These are phyloP conservation scores for Capsicum baccatum DNA, from an alignment of 257 asterid genomes.

Conservation along the genomic window DNA sequence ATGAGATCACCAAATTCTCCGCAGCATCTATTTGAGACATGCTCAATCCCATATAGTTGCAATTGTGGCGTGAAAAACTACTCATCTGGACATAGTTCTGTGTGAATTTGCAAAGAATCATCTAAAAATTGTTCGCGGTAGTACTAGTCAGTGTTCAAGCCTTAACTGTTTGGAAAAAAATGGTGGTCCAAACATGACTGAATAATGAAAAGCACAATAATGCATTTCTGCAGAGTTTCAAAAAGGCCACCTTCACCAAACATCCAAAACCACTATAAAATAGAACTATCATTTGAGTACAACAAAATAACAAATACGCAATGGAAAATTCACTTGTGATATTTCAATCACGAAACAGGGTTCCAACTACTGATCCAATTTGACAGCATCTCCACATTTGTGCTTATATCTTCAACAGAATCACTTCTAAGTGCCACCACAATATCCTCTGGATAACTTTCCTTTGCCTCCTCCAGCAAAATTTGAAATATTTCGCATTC, in stretches of 20 bases:
- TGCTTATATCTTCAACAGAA: conserved; percentile 59
- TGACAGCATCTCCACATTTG: conserved; percentile 53
- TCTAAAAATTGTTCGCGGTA: not conserved
- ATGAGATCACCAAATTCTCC: not conserved
- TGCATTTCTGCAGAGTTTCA: not conserved
- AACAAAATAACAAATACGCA: not conserved
- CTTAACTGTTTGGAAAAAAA: no score
- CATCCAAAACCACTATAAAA: not conserved
- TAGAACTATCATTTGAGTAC: not conserved
- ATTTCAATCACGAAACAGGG: conserved; percentile 37
- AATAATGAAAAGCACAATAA: not conserved
- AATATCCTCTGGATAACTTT: conserved; percentile 74
- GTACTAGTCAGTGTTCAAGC: not conserved
- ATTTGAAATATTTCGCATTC: conserved; percentile 95
- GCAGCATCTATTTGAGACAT: not conserved
- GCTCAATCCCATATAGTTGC: not conserved
- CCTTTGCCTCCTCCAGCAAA: conserved; percentile 85
- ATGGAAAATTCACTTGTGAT: not conserved
- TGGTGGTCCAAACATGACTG: not conserved
- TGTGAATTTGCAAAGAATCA: not conserved
- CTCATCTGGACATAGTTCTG: not conserved
- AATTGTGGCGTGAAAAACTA: not conserved
- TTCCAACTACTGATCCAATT: conserved; percentile 77
- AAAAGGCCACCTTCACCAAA: not conserved
- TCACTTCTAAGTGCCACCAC: conserved; percentile 75